These are phyloP conservation scores for Metschnikowia reukaufii DNA, from an alignment of 805 yeast species.

Conservation along the genomic window DNA sequence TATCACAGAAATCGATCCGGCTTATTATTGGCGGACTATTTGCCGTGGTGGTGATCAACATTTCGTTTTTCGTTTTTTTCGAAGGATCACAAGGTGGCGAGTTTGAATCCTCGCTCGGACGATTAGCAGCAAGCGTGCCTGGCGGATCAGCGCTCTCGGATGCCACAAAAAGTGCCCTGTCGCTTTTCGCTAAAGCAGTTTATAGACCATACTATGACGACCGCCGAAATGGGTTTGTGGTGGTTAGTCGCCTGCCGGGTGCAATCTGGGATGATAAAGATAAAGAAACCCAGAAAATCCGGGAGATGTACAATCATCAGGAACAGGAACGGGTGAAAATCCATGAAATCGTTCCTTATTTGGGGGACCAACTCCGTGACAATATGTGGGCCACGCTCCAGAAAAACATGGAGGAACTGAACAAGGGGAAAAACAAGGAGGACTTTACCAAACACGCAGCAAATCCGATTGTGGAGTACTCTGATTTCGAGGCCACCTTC, in stretches of 20 bases:
- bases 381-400: not conserved
- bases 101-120: conserved; percentile 6
- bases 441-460: not conserved
- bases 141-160: not conserved
- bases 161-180: not conserved
- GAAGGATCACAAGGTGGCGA: conserved; percentile 6
- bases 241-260: conserved; percentile 10
- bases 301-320: not conserved
- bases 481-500: conserved; percentile 20
- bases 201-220: conserved; percentile 15
- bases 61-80: conserved; percentile 5
- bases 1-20: conserved; percentile 7
- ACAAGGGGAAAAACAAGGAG: not conserved
- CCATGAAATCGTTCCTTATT: conserved; percentile 8
- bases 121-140: conserved; percentile 4
- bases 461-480: conserved; percentile 1
- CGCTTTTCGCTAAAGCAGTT: conserved; percentile 1
- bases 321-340: conserved; percentile 1
- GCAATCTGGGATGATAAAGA: conserved; percentile 11
- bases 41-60: conserved; percentile 8
- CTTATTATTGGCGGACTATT: conserved; percentile 5
- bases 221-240: conserved; percentile 14
- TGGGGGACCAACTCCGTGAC: not conserved
- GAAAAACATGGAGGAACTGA: not conserved
- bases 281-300: conserved; percentile 8